These are phyloP conservation scores for Xerocomus minutiporus DNA, from an alignment of 1,284 basidiomycete species.

Conservation along the genomic window DNA sequence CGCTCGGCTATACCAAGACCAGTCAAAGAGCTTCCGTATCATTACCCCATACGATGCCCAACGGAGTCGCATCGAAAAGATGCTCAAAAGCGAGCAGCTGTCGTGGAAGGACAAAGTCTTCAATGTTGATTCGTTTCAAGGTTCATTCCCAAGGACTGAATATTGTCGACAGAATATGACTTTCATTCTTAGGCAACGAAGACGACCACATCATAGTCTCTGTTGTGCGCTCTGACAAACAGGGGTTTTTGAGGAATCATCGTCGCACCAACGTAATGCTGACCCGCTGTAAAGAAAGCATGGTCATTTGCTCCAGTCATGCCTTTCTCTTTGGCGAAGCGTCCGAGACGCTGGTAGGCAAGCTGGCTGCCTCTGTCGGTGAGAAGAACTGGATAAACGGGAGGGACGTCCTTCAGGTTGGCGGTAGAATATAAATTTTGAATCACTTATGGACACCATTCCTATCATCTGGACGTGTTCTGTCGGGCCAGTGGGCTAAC, in stretches of 20 bases:
- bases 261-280: conserved; percentile 68
- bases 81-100: conserved; percentile 40
- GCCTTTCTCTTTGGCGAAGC: conserved; percentile 42
- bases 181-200: conserved; percentile 27
- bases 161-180: conserved; percentile 18
- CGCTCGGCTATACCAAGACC: conserved; percentile 9
- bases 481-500: not conserved
- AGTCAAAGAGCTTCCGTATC: conserved; percentile 17
- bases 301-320: conserved; percentile 50
- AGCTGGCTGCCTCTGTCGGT: conserved; percentile 38
- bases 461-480: not conserved
- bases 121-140: conserved; percentile 65
- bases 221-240: conserved; percentile 42
- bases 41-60: conserved; percentile 58
- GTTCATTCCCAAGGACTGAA: conserved; percentile 31
- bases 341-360: conserved; percentile 43
- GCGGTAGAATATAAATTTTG: not conserved
- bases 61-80: conserved; percentile 46
- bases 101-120: conserved; percentile 55
- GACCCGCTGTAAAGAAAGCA: conserved; percentile 52
- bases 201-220: conserved; percentile 60
- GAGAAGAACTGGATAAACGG: conserved; percentile 38
- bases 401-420: conserved; percentile 5
- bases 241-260: conserved; percentile 48
- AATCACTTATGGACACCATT: not conserved